These are phyloP conservation scores for Monilinia fructicola DNA, from an alignment of 2,329 filamentous ascomycete species.

Conservation along the genomic window DNA sequence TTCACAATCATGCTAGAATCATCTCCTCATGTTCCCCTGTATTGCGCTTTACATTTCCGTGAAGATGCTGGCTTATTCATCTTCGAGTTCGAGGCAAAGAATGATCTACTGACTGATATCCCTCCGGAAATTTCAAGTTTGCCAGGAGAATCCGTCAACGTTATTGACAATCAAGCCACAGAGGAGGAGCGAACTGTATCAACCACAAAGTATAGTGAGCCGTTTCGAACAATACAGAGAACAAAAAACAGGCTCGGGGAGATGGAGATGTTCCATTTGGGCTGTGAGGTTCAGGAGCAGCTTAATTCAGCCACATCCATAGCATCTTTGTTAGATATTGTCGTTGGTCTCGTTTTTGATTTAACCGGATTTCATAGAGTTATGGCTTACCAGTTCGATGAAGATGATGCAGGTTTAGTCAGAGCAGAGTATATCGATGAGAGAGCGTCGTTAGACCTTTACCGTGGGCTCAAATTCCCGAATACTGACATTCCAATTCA, in stretches of 20 bases:
- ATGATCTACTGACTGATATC: slow-evolving; percentile 68
- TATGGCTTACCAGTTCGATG: slow-evolving; percentile 91
- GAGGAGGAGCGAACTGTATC: slow-evolving; percentile 72
- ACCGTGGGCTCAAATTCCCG: slow-evolving; percentile 84
- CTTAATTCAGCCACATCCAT: slow-evolving; percentile 69
- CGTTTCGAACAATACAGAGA: slow-evolving; percentile 58
- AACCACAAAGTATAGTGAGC: slow-evolving; percentile 68
- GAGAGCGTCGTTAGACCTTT: slow-evolving; percentile 76
- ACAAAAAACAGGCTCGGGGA: slow-evolving; percentile 49
- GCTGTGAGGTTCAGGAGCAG: slow-evolving; percentile 89
- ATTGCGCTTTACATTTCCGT: slow-evolving; percentile 47
- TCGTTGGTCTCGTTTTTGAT: slow-evolving; percentile 85
- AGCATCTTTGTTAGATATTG: slow-evolving; percentile 72
- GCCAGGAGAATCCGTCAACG: slow-evolving; percentile 68
- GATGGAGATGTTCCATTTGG: slow-evolving; percentile 88
- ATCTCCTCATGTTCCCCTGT: neutral
- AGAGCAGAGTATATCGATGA: slow-evolving; percentile 86
- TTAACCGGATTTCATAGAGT: slow-evolving; percentile 88
- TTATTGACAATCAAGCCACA: slow-evolving; percentile 69
- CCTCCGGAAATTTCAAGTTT: slow-evolving; percentile 59
- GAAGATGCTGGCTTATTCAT: slow-evolving; percentile 70
- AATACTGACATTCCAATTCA: slow-evolving; percentile 86
- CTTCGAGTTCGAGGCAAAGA: slow-evolving; percentile 85
- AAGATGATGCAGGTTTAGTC: slow-evolving; percentile 77
- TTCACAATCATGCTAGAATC: slow-evolving; percentile 63